Evolutionary conservation across 2,329 filamentous ascomycete genomes (phyloP).

Genomic region (Colletotrichum musicola): DNA sequence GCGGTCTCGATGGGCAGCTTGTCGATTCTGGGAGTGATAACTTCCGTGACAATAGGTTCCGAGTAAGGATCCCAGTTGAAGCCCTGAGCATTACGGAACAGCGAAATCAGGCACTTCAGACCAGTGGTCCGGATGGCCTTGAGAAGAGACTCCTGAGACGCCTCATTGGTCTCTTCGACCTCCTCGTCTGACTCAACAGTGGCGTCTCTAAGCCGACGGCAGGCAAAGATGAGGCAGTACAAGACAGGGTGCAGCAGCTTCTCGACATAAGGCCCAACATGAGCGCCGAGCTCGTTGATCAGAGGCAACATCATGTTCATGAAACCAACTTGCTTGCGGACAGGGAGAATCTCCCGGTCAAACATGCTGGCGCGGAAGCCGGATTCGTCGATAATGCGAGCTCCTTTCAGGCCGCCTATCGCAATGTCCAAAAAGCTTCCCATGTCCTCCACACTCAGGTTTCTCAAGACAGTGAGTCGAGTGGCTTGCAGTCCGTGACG

Average conservation of each 20-base stretch:
- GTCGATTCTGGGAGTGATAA: conserved; percentile 81
- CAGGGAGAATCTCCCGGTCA: conserved; percentile 69
- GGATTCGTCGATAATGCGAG: conserved; percentile 68
- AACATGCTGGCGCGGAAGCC: conserved; percentile 66
- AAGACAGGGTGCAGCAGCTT: conserved; percentile 82
- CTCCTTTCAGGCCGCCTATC: conserved; percentile 75
- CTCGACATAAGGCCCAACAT: conserved; percentile 75
- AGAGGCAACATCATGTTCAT: conserved; percentile 92
- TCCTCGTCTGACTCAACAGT: conserved; percentile 52
- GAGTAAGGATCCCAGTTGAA: conserved; percentile 82
- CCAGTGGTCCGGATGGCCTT: conserved; percentile 77
- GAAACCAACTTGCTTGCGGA: conserved; percentile 89
- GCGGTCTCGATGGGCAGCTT: conserved; percentile 88
- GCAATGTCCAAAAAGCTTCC: conserved; percentile 87
- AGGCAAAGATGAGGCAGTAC: conserved; percentile 82
- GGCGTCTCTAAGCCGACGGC: conserved; percentile 66
- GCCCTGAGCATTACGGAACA: conserved; percentile 79
- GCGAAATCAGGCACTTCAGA: conserved; percentile 83
- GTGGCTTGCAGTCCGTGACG: conserved; percentile 85
- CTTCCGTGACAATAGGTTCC: conserved; percentile 76
- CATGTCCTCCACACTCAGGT: conserved; percentile 80
- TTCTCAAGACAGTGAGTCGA: conserved; percentile 83
- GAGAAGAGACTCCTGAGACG: conserved; percentile 68
- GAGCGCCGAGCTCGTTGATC: conserved; percentile 84
- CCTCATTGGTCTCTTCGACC: conserved; percentile 56